A percentile compares a stretch with the other conserved stretches of the same genome.
phyloP scores from a whole-genome alignment of 2,329 filamentous ascomycete species.

The Paraphoma sp. region DNA sequence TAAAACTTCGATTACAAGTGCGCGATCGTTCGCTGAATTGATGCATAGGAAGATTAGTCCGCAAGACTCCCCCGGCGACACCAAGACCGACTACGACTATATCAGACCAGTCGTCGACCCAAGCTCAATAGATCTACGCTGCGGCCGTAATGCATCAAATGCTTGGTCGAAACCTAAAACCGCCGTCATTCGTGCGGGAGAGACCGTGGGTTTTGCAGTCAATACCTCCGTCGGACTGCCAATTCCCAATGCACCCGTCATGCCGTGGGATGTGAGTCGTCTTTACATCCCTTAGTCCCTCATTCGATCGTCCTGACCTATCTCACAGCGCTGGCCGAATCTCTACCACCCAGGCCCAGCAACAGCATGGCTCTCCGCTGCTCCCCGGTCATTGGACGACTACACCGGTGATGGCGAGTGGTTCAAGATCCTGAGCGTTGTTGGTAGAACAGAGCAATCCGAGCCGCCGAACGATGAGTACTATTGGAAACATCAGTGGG shows the following conservation, averaged over 20 bases:
- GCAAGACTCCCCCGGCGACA: neutral
- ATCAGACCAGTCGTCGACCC: constrained; percentile 14
- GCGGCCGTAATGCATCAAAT: constrained; percentile 12
- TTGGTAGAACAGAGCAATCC: constrained; percentile 12
- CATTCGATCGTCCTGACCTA: neutral
- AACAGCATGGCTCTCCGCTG: constrained; percentile 11
- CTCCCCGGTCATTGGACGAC: neutral
- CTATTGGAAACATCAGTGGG: constrained; percentile 21
- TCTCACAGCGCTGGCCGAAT: constrained; percentile 11
- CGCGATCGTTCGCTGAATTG: neutral
- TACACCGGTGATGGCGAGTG: constrained; percentile 13
- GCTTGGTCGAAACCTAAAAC: constrained; percentile 17
- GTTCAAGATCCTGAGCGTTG: constrained; percentile 21
- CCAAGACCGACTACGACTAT: constrained; percentile 10
- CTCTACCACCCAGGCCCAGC: constrained; percentile 17
- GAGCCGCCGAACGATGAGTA: constrained; percentile 14
- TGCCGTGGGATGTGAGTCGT: constrained; percentile 15
- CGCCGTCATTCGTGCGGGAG: constrained; percentile 15
- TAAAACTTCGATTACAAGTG: neutral
- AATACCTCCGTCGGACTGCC: constrained; percentile 9
- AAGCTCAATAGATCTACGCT: constrained; percentile 12
- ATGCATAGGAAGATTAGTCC: constrained; percentile 10
- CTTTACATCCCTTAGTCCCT: neutral
- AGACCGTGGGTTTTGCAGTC: constrained; percentile 20
- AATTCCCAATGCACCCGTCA: constrained; percentile 7